Evolutionary conservation across 768 basidiomycete genomes (phyloP), one percentile per base, ranked within the genome.

Genomic region (Sarcodon aspratus): DNA sequence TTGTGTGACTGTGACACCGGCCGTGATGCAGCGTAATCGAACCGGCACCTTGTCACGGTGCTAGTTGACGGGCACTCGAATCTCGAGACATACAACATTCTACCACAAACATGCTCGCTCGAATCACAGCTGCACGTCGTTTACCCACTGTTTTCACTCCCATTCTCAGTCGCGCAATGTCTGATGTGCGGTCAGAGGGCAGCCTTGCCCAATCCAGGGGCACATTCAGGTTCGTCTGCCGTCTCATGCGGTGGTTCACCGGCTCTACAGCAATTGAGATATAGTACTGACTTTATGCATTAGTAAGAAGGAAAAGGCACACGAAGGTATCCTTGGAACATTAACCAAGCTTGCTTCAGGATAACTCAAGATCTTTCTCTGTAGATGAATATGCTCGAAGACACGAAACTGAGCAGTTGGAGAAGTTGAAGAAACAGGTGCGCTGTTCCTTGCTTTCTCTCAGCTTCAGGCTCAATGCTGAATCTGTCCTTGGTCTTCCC

Each of bases 271-370:
- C n/a, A 43, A 34, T 27, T 18, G 32, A n/a, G 18, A 34, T 35
- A 40, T 44, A 12, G 47, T 43, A 15, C 56, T 65, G 53, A 61
- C 47, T 35, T 33, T 17, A 32, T 48, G 51, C 37, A 62, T 35
- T 61, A 87, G 85, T 57, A 78, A 78, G 64, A 85, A 77, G 64
- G 85, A 86, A 63, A 80, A 74, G 59, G 85, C 83, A 15, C 75
- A 83, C 46, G 85, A 87, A 66, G 72, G 76, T 71, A 51, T 33
- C 63, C 63, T 50, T 9, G 11, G n/a, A 12, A 7, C 18, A n/a
- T 21, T 12, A 47, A 17, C 9, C 6, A n/a, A 12, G 5, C 6
- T 37, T 17, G 33, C 40, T 7, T 7, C 7, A 0, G 43, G 47
- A 33, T n/a, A 57, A 12, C 56, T 52, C 13, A 54, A 50, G 43